Evolutionary conservation across 768 basidiomycete species (phyloP).

Genomic region (Vararia minispora): DNA sequence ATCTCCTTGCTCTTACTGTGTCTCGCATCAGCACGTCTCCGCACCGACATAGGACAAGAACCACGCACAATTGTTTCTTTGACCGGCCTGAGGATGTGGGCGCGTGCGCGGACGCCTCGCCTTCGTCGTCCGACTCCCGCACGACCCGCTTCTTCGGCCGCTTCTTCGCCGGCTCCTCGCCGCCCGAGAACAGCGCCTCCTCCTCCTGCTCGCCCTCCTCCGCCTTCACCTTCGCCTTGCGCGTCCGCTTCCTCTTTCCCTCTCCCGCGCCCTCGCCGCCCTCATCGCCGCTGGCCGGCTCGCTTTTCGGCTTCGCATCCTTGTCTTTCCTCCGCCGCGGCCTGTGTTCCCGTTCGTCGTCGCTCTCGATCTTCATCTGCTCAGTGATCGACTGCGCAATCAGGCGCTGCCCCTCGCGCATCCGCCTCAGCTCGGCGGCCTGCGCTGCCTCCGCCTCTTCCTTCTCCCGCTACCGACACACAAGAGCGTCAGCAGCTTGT

Average conservation of each 20-base stretch:
- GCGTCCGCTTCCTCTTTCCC: constrained; percentile 60
- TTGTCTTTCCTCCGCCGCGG: constrained; percentile 38
- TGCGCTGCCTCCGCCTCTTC: constrained; percentile 66
- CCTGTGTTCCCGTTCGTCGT: constrained; percentile 65
- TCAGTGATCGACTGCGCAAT: constrained; percentile 69
- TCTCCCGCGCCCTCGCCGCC: constrained; percentile 28
- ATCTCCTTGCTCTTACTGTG: constrained; percentile 80
- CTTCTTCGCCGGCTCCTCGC: constrained; percentile 65
- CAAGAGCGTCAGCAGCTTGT: not conserved
- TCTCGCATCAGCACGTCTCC: not conserved
- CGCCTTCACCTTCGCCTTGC: constrained; percentile 49
- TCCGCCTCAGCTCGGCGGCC: constrained; percentile 66
- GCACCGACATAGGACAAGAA: not conserved
- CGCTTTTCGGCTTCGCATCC: constrained; percentile 39
- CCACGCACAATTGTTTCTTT: constrained; percentile 69
- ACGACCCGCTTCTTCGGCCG: constrained; percentile 65
- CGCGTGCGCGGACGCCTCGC: constrained; percentile 45
- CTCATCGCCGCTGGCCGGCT: constrained; percentile 41
- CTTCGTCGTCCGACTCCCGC: constrained; percentile 71
- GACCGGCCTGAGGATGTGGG: too few relatives aligned
- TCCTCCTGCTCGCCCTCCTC: constrained; percentile 50
- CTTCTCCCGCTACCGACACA: constrained; percentile 39
- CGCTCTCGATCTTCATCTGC: constrained; percentile 47
- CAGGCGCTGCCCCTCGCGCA: constrained; percentile 71
- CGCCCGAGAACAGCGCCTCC: constrained; percentile 58